A percentile compares a stretch with the other conserved stretches of the same genome.
Conservation (phyloP, 2,329 filamentous ascomycete species). For the Alternaria gansuensis region DNA sequence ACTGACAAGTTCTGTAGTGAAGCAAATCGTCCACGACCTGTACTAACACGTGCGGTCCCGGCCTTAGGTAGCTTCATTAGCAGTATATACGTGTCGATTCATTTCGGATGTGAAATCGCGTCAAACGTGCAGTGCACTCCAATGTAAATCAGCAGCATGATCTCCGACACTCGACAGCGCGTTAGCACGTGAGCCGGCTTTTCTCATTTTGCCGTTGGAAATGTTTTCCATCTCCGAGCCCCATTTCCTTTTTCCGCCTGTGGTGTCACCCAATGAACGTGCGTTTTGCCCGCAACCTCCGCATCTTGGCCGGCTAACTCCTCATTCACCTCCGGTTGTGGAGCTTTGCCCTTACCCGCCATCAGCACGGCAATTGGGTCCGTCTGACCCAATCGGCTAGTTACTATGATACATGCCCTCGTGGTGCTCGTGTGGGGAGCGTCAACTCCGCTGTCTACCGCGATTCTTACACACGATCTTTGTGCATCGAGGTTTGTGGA, state of each 20-base stretch:
- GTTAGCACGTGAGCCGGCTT: slow-evolving; percentile 11
- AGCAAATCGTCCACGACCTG: slow-evolving; percentile 45
- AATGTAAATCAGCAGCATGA: background rate
- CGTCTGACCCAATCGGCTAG: slow-evolving; percentile 39
- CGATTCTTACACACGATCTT: slow-evolving; percentile 9
- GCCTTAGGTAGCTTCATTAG: background rate
- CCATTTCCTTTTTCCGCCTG: slow-evolving; percentile 23
- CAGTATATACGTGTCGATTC: background rate
- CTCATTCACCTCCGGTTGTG: slow-evolving; percentile 38
- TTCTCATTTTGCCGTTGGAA: slow-evolving; percentile 24
- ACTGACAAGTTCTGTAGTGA: slow-evolving; percentile 37
- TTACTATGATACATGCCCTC: slow-evolving; percentile 34
- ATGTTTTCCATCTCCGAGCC: slow-evolving; percentile 30
- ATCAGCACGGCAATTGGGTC: slow-evolving; percentile 47
- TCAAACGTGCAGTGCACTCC: background rate
- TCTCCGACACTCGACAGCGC: background rate
- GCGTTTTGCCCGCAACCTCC: slow-evolving; percentile 27
- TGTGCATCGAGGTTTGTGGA: slow-evolving; percentile 28
- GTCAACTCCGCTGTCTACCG: slow-evolving; percentile 33
- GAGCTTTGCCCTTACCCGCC: slow-evolving; percentile 42
- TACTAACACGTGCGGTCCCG: slow-evolving; percentile 28
- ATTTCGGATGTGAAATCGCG: background rate
- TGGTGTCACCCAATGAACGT: slow-evolving; percentile 22
- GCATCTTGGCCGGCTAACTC: slow-evolving; percentile 34
- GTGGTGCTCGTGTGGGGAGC: slow-evolving; percentile 45